Evolutionary conservation across 805 yeast genomes (phyloP).

Genomic region (Zygosaccharomyces pseudorouxii): DNA sequence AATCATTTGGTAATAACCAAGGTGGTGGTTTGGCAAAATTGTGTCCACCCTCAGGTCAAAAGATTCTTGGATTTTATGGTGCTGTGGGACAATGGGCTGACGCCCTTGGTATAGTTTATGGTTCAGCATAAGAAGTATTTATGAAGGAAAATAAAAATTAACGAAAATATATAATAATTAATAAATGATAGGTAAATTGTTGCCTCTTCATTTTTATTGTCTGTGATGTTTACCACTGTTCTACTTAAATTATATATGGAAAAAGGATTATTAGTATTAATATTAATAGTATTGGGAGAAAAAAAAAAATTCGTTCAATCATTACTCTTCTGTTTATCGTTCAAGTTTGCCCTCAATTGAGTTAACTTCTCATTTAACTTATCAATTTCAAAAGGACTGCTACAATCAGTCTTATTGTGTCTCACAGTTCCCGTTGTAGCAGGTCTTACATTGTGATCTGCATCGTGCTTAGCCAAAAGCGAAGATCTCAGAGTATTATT

Average conservation of each 20-base stretch:
- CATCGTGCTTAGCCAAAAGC: slow-evolving; percentile 9
- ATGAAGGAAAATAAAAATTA: slow-evolving; percentile 2
- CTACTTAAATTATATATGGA: too few species aligned
- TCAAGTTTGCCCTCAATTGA: slow-evolving; percentile 17
- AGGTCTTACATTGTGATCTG: slow-evolving; percentile 6
- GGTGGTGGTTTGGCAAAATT: slow-evolving; percentile 64
- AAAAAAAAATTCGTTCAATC: slow-evolving; percentile 1
- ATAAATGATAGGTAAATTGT: slow-evolving; percentile 1
- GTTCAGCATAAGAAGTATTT: slow-evolving; percentile 9
- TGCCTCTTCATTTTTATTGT: too few species aligned
- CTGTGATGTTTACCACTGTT: too few species aligned
- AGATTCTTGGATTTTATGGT: slow-evolving; percentile 69
- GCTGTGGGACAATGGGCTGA: slow-evolving; percentile 65
- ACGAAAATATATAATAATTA: neutral
- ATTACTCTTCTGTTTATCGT: slow-evolving; percentile 8
- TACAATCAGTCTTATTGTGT: slow-evolving; percentile 4
- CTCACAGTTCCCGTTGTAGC: slow-evolving; percentile 3
- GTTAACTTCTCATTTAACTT: slow-evolving; percentile 33
- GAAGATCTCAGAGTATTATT: slow-evolving; percentile 11
- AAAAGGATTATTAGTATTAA: neutral
- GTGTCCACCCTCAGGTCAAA: slow-evolving; percentile 57
- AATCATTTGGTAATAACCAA: slow-evolving; percentile 58
- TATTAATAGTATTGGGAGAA: neutral
- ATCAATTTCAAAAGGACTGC: slow-evolving; percentile 25
- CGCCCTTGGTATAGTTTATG: slow-evolving; percentile 67